These are phyloP conservation scores for Fusarium sororula DNA, from an alignment of 2,329 filamentous ascomycete species.

Conservation along the genomic window DNA sequence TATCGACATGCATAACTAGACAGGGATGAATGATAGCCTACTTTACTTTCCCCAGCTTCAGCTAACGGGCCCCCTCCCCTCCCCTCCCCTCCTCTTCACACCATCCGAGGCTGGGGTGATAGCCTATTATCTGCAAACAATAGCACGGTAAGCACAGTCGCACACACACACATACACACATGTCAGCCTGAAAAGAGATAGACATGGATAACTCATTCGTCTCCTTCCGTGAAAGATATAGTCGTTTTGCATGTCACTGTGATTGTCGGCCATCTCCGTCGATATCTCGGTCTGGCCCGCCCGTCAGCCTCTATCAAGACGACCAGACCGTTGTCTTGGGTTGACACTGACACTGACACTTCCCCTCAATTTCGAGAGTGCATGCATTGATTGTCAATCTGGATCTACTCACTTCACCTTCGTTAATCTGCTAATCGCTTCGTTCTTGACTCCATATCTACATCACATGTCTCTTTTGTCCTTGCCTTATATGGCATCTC, in stretches of 20 bases:
- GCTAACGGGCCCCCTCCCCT: constrained; percentile 11
- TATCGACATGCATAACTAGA: neutral
- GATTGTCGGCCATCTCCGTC: constrained; percentile 22
- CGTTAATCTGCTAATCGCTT: constrained; percentile 3
- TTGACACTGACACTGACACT: neutral
- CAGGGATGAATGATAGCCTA: constrained; percentile 9
- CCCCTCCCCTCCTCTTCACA: constrained; percentile 7
- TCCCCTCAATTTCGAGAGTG: neutral
- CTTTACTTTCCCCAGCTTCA: constrained; percentile 6
- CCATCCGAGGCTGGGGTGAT: neutral
- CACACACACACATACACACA: neutral
- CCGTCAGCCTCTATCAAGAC: neutral
- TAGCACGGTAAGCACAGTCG: neutral
- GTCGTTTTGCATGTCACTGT: neutral
- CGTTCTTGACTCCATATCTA: too few relatives aligned
- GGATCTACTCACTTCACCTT: neutral
- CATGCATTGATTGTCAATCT: neutral
- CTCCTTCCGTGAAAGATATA: constrained; percentile 25
- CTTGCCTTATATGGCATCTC: neutral
- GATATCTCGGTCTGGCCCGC: constrained; percentile 23
- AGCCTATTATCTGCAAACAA: neutral
- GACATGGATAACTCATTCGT: neutral
- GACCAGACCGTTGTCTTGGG: neutral
- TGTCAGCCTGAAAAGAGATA: constrained; percentile 6
- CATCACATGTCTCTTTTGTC: neutral